Evolutionary conservation across 768 basidiomycete species (phyloP), one percentile per base, ranked within the genome.

Genomic region (Lactarius pseudohatsudake): DNA sequence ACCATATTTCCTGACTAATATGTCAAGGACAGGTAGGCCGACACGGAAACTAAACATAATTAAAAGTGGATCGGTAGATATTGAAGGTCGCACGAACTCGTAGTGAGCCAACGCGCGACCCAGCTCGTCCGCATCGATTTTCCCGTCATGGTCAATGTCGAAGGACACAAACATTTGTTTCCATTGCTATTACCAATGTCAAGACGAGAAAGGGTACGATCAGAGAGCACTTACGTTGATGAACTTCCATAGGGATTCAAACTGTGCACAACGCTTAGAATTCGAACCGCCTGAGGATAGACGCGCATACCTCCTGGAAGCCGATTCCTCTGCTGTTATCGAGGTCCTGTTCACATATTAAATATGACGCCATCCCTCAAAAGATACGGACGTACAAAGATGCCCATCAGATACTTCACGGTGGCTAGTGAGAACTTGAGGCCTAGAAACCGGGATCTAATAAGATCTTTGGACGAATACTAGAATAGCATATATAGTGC

Each of bases 1-100:
- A 64, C 66, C 62, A 30, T 64, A 64, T 32, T 67, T 67, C 57
- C 59, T 64, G 40, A 67, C 30, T 16, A 67, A 26, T 16, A 38
- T 11, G 22, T 63, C 57, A 2, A 67, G 36, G 53, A 59, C n/a
- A 7, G 26, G 26, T 4, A 32, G 53, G 58, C 40, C 58, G 8
- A 67, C 61, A 4, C 43, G 57, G 53, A 67, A 36, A 13, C 66
- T 67, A 38, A 59, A 11, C 1, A 6, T n/a, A 28, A 36, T 34
- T 6, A n/a, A n/a, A 10, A 22, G 34, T 11, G 28, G 30, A 22
- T 53, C 16, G 2, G 40, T 11, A 26, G 7, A 18, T 16, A 41
- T 59, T 1, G 53, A 20, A 7, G 32, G 58, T 32, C 9, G 4
- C 40, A 36, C 66, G 56, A 22, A 67, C 61, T 57, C 5, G 18